Base-by-base conservation (phyloP, 352 stramenopile genomes). In the Phytopythium montanum region DNA sequence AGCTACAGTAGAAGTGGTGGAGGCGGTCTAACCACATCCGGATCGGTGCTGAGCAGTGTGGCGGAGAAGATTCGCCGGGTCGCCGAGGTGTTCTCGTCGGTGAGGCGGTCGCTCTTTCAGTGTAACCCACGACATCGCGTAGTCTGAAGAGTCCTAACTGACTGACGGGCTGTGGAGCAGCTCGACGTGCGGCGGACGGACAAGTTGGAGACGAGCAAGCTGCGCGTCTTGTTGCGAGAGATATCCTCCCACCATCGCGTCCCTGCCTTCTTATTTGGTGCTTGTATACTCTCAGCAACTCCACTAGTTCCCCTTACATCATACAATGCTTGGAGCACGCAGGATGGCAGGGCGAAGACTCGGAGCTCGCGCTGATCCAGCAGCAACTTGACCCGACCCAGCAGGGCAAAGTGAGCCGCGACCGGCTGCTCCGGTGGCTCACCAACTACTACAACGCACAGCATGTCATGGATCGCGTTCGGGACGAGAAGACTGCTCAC, bases 51-150 rank as follows among this genome's bases (percentile, higher is more conserved):
- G 42, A 14, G 6, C n/a, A 87, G 77, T 18, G 50, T 85, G 14
- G 26, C 53, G 0, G 77, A 90, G 53, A 90, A 82, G 56, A 61
- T 91, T 49, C 67, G 75, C 4, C 71, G 76, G 19, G 76, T 76
- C 48, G 69, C 73, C n/a, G 76, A 87, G 48, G 74, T 67, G 0
- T 92, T 88, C 44, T 52, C 64, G 7, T 56, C 65, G 62, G 81
- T 87, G 56, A 2, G 49, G 18, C 23, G 9, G 45, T 18, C 4
- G 13, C n/a, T 46, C 18, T 25, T 46, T 8, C 25, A 7, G 23
- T 8, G 18, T 25, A 21, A 42, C 13, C 13, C 3, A 12, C 9
- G 16, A 25, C 3, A 23, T 21, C 16, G 1, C 5, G 9, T 8
- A 9, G 14, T 10, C 39, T 46, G 25, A 46, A 18, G 2, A 25